Evolutionary conservation across 2,329 filamentous ascomycete species (phyloP).

Genomic region (Penicillium sp.): DNA sequence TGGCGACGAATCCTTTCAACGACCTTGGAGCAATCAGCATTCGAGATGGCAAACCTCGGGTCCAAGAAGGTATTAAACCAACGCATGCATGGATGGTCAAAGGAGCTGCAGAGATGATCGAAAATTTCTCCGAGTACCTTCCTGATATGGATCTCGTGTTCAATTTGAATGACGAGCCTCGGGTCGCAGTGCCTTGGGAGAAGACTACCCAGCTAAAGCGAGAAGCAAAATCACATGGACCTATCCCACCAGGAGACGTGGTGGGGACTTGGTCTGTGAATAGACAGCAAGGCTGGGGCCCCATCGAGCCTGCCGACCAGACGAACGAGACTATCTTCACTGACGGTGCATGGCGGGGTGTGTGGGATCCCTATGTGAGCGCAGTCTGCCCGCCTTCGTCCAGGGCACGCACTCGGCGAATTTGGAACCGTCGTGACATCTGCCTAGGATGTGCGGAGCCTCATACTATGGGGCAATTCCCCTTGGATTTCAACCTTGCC

Average conservation of each 20-base stretch:
- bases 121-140: conserved; percentile 49
- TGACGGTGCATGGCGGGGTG: conserved; percentile 38
- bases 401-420: conserved; percentile 52
- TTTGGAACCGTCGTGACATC: conserved; percentile 60
- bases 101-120: conserved; percentile 51
- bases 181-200: conserved; percentile 52
- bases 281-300: conserved; percentile 37
- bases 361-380: conserved; percentile 43
- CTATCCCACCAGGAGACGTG: conserved; percentile 20
- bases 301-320: conserved; percentile 33
- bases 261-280: conserved; percentile 34
- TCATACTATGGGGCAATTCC: conserved; percentile 63
- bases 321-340: conserved; percentile 36
- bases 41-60: conserved; percentile 48
- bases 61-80: conserved; percentile 48
- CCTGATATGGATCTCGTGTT: conserved; percentile 61
- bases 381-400: conserved; percentile 60
- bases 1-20: conserved; percentile 52
- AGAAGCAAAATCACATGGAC: conserved; percentile 20
- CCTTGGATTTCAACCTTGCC: conserved; percentile 60
- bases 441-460: conserved; percentile 59
- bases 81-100: conserved; percentile 57
- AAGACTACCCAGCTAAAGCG: conserved; percentile 36
- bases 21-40: conserved; percentile 54
- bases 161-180: conserved; percentile 58